Base-by-base conservation (phyloP, 306 rosid species). In the Pyrus betulifolia region DNA sequence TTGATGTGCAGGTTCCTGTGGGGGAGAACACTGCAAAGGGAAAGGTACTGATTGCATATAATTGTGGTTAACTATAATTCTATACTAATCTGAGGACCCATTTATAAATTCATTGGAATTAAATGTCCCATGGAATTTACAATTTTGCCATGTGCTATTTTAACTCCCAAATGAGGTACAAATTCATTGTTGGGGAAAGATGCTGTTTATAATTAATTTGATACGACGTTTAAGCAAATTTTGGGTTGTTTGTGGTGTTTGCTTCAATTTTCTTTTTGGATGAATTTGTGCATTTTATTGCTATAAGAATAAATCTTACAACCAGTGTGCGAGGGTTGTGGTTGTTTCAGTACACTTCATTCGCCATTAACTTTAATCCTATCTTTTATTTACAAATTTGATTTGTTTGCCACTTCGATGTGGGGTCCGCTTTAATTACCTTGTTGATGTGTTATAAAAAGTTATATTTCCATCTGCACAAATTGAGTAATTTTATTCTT, bases 1-100 rank as follows among this genome's bases (percentile, higher is more conserved):
- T 79, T 69, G 51, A 61, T 76, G 77, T 72, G 52, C 91, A 91
- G 97, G 89, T 80, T 76, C 64, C 83, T 44, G 82, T 73, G 70
- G 88, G 18, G 49, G 81, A 65, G 3, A 74, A 59, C 72, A 71
- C 62, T 73, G 21, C 55, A 49, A 15, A 49, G 57, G 87, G 51
- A 69, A 87, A 67, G 88, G 96, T 66, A 57, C 55, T 42, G 22
- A 51, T 18, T 18, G 23, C 17, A 63, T 63, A 2, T 44, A 60
- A 67, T 70, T 76, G 57, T 40, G 67, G 51, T 87, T 67, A 4
- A 54, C 54, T 66, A 33, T 17, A 49, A 51, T 35, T 25, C 15
- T 60, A 30, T 67, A 5, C 38, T 58, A 71, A 69, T 55, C 15
- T 28, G 35, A 19, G 59, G 25, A 35, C 5, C 21, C 44, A 3